These are phyloP conservation scores for Graphilbum ipis-grandicollis DNA, from an alignment of 2,329 filamentous ascomycete genomes.

Conservation along the genomic window DNA sequence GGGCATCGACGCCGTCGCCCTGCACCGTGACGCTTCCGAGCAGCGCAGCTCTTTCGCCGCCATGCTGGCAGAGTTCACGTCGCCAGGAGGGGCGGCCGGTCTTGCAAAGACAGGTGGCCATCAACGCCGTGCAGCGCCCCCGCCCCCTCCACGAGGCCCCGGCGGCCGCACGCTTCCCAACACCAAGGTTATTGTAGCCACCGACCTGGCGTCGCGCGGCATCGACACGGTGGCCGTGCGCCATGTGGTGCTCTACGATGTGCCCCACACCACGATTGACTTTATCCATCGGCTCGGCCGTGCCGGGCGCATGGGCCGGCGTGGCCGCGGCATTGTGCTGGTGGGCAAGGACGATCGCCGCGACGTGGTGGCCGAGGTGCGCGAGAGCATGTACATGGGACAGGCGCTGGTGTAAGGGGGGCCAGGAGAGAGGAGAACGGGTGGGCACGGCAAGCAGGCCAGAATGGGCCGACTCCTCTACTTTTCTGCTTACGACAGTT, in stretches of 20 bases:
- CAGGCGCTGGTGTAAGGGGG: conserved; percentile 50
- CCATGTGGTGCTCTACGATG: conserved; percentile 87
- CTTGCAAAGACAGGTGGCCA: conserved; percentile 21
- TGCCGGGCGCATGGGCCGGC: conserved; percentile 79
- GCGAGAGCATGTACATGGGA: conserved; percentile 73
- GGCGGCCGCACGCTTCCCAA: conserved; percentile 43
- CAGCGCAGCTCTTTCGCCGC: conserved; percentile 62
- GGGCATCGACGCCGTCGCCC: conserved; percentile 72
- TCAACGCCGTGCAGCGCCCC: neutral
- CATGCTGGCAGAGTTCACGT: conserved; percentile 59
- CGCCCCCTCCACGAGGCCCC: conserved; percentile 2
- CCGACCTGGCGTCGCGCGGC: conserved; percentile 78
- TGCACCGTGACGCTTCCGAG: conserved; percentile 71
- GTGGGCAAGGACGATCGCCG: conserved; percentile 79
- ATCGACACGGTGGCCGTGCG: conserved; percentile 87
- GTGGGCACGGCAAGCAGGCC: too few species aligned
- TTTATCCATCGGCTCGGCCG: conserved; percentile 93
- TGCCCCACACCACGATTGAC: conserved; percentile 95
- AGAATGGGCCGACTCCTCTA: too few species aligned
- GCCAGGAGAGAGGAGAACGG: too few species aligned
- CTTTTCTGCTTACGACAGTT: too few species aligned
- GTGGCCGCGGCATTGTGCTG: conserved; percentile 77
- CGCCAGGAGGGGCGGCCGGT: conserved; percentile 4
- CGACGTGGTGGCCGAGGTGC: conserved; percentile 82
- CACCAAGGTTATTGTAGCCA: conserved; percentile 84